phyloP scores from a whole-genome alignment of 441 rosid species.

The Omphalea diandra region DNA sequence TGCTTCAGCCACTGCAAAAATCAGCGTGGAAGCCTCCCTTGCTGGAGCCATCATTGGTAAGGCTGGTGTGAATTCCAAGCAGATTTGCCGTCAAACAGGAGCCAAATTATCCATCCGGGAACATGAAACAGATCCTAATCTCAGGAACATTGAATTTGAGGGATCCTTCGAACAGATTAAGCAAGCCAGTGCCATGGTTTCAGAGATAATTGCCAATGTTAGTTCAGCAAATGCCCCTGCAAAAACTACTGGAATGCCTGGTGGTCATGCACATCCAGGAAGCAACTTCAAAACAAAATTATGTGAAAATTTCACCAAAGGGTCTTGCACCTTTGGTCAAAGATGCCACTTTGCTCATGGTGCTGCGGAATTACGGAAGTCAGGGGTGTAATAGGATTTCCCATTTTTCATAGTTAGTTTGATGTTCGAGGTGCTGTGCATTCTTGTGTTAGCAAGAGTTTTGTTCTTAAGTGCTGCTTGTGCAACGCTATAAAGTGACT shows the following conservation, averaged over 20 bases:
- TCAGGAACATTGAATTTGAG: conserved; percentile 89
- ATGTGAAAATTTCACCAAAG: conserved; percentile 82
- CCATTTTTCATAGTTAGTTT: too few species aligned
- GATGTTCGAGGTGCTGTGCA: too few species aligned
- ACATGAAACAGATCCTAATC: conserved; percentile 69
- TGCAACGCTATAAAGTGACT: too few species aligned
- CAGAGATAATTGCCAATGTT: conserved; percentile 67
- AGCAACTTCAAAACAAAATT: conserved; percentile 79
- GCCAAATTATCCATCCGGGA: conserved; percentile 86
- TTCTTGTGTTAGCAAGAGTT: too few species aligned
- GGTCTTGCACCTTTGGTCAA: conserved; percentile 89
- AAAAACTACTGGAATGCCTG: too few species aligned
- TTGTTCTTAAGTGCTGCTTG: too few species aligned
- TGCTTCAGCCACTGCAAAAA: conserved; percentile 83
- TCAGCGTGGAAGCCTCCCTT: conserved; percentile 87
- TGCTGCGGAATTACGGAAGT: conserved; percentile 68
- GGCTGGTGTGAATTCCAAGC: conserved; percentile 88
- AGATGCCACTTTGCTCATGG: conserved; percentile 98
- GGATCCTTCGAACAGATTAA: conserved; percentile 93
- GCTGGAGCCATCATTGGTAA: conserved; percentile 96
- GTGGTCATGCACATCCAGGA: too few species aligned
- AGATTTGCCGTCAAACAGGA: conserved; percentile 80
- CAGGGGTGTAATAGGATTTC: too few species aligned
- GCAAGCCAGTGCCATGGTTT: conserved; percentile 92
- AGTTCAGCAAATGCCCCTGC: conserved; percentile 45